Evolutionary conservation across 495 filamentous ascomycete species (phyloP).

Genomic region (Apodospora peruviana): DNA sequence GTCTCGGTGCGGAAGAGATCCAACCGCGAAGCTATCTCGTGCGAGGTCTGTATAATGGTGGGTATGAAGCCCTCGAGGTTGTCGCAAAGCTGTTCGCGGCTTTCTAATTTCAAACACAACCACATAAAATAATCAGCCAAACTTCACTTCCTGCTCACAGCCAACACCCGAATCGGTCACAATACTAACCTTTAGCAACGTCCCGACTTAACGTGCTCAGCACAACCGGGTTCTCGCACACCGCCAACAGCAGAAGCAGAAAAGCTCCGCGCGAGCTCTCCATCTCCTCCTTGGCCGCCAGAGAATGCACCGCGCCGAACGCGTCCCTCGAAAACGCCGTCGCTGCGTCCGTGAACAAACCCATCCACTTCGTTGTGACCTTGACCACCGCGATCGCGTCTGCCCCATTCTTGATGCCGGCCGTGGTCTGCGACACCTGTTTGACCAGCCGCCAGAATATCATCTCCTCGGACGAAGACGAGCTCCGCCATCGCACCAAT

Average conservation of each 20-base stretch:
- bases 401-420: slow-evolving; percentile 24
- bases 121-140: no score
- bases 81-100: slow-evolving; percentile 41
- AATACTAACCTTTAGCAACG: slow-evolving; percentile 35
- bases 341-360: slow-evolving; percentile 35
- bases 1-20: slow-evolving; percentile 49
- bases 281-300: slow-evolving; percentile 41
- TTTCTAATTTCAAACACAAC: no score
- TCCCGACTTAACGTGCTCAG: slow-evolving; percentile 38
- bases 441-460: slow-evolving; percentile 50
- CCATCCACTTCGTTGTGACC: slow-evolving; percentile 38
- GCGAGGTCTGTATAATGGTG: slow-evolving; percentile 42
- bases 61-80: slow-evolving; percentile 49
- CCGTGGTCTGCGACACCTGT: slow-evolving; percentile 29
- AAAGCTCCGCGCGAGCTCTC: slow-evolving; percentile 50
- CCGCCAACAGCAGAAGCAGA: slow-evolving; percentile 40
- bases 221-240: slow-evolving; percentile 46
- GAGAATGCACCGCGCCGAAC: slow-evolving; percentile 29
- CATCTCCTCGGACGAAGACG: slow-evolving; percentile 42
- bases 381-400: slow-evolving; percentile 33
- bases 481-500: slow-evolving; percentile 40
- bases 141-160: neutral
- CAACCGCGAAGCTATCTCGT: slow-evolving; percentile 43
- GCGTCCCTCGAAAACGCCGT: slow-evolving; percentile 36
- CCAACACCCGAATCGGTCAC: neutral